Evolutionary conservation across 371 early-diverging fungal species (phyloP).

Genomic region (Choanephora cucurbitarum): DNA sequence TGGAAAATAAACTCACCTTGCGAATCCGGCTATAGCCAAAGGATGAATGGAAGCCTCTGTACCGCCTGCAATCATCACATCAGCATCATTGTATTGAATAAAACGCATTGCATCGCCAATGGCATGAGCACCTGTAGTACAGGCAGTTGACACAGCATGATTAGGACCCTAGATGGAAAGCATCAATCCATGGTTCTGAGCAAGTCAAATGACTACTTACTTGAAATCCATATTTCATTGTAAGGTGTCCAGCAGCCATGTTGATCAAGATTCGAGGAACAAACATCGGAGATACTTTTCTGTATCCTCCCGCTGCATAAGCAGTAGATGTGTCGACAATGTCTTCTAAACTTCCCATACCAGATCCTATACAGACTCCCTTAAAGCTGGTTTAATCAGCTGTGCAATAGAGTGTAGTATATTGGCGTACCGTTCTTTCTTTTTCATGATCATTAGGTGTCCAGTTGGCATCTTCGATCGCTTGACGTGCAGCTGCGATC

Average conservation of each 20-base stretch:
- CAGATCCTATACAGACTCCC: conserved; percentile 91
- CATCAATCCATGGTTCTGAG: neutral
- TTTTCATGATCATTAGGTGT: conserved; percentile 54
- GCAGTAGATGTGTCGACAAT: conserved; percentile 62
- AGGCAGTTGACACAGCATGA: conserved; percentile 91
- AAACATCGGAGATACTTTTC: conserved; percentile 88
- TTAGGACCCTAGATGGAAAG: conserved; percentile 75
- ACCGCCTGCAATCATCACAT: conserved; percentile 97
- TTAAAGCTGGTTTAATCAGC: conserved; percentile 24
- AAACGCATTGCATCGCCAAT: conserved; percentile 93
- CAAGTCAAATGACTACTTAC: too few relatives aligned
- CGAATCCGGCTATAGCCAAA: conserved; percentile 89
- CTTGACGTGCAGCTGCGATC: conserved; percentile 83
- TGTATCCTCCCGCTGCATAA: conserved; percentile 61
- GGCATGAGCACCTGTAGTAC: conserved; percentile 94
- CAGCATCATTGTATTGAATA: conserved; percentile 90
- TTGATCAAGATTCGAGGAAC: conserved; percentile 89
- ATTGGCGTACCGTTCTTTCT: conserved; percentile 53
- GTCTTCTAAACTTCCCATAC: conserved; percentile 92
- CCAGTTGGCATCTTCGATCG: conserved; percentile 84
- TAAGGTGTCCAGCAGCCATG: conserved; percentile 93
- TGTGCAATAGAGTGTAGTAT: neutral
- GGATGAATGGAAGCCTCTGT: conserved; percentile 87
- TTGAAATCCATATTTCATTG: conserved; percentile 84
- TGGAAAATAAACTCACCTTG: conserved; percentile 46